Conservation (phyloP, 371 early-diverging fungal genomes). For the Mucor indicus region DNA sequence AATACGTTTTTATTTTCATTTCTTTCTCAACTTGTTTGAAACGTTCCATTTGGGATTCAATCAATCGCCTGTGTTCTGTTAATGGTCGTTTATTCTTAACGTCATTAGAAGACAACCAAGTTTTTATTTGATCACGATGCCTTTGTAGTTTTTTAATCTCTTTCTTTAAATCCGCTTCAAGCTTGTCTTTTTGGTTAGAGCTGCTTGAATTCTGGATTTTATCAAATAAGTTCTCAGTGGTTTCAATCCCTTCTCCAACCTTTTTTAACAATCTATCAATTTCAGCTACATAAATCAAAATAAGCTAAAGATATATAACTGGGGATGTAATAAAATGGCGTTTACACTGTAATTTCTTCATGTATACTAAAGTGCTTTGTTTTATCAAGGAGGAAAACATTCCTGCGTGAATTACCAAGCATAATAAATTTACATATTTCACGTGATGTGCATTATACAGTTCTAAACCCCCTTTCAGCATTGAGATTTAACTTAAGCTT, state of each 20-base stretch:
- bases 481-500: no score
- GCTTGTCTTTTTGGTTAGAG: constrained; percentile 91
- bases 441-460: no score
- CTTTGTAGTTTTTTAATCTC: constrained; percentile 98
- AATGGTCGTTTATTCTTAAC: constrained; percentile 94
- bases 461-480: no score
- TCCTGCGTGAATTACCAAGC: background rate
- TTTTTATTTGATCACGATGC: constrained; percentile 94
- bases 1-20: constrained; percentile 97
- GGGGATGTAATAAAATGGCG: background rate
- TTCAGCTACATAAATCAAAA: constrained; percentile 12
- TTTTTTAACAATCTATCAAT: constrained; percentile 90
- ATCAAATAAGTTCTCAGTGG: constrained; percentile 87
- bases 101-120: constrained; percentile 89
- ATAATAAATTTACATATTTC: background rate
- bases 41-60: constrained; percentile 97
- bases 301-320: background rate
- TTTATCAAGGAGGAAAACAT: background rate
- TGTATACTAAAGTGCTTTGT: constrained; percentile 5
- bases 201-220: constrained; percentile 83
- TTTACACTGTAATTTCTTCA: constrained; percentile 26
- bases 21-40: constrained; percentile 97
- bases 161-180: constrained; percentile 93
- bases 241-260: constrained; percentile 93
- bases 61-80: constrained; percentile 85